Base-by-base conservation (phyloP, 306 rosid genomes). In the Oemleria cerasiformis region DNA sequence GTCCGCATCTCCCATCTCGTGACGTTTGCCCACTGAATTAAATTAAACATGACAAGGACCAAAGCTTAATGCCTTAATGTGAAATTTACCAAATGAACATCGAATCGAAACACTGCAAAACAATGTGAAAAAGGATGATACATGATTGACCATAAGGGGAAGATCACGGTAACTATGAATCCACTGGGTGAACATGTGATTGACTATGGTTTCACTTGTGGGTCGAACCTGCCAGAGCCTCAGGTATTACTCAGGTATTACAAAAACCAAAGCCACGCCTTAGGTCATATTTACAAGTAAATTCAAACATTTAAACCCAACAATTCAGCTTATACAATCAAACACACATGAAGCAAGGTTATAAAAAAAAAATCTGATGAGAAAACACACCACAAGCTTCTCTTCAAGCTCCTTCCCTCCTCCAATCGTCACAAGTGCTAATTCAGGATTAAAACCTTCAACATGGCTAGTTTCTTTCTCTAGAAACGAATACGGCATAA, bases 381-480 rank as follows among this genome's bases (percentile, higher is more conserved):
- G 19, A 38, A 61, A 8, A 64, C 82, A 36, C 77, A 91, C 99
- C 90, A 89, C 97, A 66, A 89, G 96, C 55, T 91, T 94, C 81
- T 91, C 97, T 85, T 89, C 97, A 75, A 94, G 90, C 75, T 94
- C 97, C 81, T 94, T 88, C 79, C 97, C 99, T 69, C 96, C 96
- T 49, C 97, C 99, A 55, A 87, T 78, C 10, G 97, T 91, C 74
- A 94, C 99, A 14, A 86, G 56, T 3, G 99, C 96, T 73, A 89
- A 77, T 78, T 91, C 92, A 0, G 97, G 92, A 84, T 96, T 93
- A 69, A 91, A 93, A 58, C 97, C 98, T 76, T 93, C 91, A 69
- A 94, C 96, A 40, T 94, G 98, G 82, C 96, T 94, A 55, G 98
- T 97, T 85, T 94, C 92, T 79, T 91, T 94, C 87, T 86, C 98